Conservation (phyloP, 768 basidiomycete genomes). For the Xerocomellus intermedius region DNA sequence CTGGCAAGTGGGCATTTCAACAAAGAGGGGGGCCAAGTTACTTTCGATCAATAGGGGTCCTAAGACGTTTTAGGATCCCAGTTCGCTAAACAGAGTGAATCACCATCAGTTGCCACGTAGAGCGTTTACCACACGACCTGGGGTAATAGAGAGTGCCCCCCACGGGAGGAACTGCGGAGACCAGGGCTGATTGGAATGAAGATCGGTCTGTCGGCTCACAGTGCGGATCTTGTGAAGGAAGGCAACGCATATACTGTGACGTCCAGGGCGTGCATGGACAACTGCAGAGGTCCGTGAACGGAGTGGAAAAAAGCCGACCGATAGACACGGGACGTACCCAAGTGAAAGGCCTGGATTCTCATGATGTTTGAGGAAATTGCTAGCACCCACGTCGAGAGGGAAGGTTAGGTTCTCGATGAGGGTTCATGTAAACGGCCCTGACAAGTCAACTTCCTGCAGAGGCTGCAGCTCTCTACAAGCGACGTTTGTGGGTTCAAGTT, state of each 20-base stretch:
- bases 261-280: not conserved
- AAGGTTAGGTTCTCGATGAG: conserved; percentile 16
- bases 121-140: conserved; percentile 27
- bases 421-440: conserved; percentile 15
- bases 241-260: conserved; percentile 18
- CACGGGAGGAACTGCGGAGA: conserved; percentile 25
- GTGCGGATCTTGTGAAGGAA: conserved; percentile 29
- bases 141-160: conserved; percentile 29
- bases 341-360: conserved; percentile 17
- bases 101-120: conserved; percentile 5
- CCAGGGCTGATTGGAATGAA: conserved; percentile 4
- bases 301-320: conserved; percentile 17
- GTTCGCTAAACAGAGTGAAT: conserved; percentile 8
- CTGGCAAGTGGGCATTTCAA: conserved; percentile 2
- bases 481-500: not conserved
- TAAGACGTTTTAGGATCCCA: not conserved
- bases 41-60: conserved; percentile 8
- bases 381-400: not conserved
- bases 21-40: conserved; percentile 4
- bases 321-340: conserved; percentile 4
- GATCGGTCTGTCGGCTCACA: conserved; percentile 12
- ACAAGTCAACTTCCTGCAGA: not conserved
- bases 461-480: conserved; percentile 4
- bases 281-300: conserved; percentile 8
- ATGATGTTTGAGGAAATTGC: conserved; percentile 5